Percentiles rank a stretch among this genome's conserved stretches.
Conservation (phyloP, 2,329 filamentous ascomycete species). For the Pseudogymnoascus sp. region DNA sequence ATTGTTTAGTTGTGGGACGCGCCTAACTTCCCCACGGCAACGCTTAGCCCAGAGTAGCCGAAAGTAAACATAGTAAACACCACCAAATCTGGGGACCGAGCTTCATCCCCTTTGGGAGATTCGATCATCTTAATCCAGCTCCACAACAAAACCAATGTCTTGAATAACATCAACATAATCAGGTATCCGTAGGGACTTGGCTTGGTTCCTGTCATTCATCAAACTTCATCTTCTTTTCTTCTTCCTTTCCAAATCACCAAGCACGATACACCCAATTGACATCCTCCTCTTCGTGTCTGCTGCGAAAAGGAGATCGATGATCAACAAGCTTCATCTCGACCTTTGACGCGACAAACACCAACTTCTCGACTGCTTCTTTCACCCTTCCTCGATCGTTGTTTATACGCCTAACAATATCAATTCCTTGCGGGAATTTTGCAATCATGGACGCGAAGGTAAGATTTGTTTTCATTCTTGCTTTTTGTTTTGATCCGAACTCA, state of each 20-base stretch:
- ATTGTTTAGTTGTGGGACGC: slow-evolving; percentile 7
- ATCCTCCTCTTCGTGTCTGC: background rate
- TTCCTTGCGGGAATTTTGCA: slow-evolving; percentile 4
- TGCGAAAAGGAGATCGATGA: slow-evolving; percentile 3
- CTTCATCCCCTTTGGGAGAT: slow-evolving; percentile 8
- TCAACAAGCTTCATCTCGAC: slow-evolving; percentile 2
- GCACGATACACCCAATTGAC: background rate
- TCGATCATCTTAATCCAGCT: slow-evolving; percentile 5
- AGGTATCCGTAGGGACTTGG: slow-evolving; percentile 6
- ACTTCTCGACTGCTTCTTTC: background rate
- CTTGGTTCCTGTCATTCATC: slow-evolving; percentile 1
- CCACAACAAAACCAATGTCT: slow-evolving; percentile 6
- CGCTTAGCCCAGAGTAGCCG: slow-evolving; percentile 2
- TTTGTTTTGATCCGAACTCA: background rate
- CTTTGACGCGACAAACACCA: slow-evolving; percentile 1
- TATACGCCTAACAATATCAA: background rate
- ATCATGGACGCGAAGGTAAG: slow-evolving; percentile 37
- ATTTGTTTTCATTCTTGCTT: slow-evolving; percentile 13
- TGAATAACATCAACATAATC: slow-evolving; percentile 8
- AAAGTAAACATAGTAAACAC: slow-evolving; percentile 3
- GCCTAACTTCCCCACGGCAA: slow-evolving; percentile 7
- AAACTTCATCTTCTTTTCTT: background rate
- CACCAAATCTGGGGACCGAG: slow-evolving; percentile 1
- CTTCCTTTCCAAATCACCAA: background rate
- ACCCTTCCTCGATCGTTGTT: background rate